Conservation (phyloP, 192 early-diverging fungal species). For the Powellomyces hirtus region DNA sequence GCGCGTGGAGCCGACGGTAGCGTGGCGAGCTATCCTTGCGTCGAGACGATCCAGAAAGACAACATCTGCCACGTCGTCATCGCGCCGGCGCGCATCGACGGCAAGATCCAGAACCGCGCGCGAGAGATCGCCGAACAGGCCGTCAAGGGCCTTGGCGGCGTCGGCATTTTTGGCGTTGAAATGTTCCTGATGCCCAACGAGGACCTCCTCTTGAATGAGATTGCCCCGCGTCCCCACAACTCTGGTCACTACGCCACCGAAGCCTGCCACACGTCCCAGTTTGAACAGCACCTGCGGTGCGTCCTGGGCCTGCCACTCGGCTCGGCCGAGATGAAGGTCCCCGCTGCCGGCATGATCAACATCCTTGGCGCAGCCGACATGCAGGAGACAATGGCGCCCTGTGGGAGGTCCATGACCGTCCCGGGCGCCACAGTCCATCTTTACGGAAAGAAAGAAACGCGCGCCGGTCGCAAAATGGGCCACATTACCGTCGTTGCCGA, state of each 20-base stretch:
- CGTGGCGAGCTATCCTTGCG: constrained; percentile 84
- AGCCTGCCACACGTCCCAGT: constrained; percentile 96
- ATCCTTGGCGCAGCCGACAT: constrained; percentile 72
- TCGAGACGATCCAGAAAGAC: constrained; percentile 96
- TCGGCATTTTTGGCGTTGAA: constrained; percentile 97
- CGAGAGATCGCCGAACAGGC: constrained; percentile 82
- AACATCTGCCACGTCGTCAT: constrained; percentile 95
- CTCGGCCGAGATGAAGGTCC: constrained; percentile 82
- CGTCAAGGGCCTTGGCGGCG: constrained; percentile 66
- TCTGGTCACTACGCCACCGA: constrained; percentile 99
- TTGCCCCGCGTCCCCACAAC: constrained; percentile 98
- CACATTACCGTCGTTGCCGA: constrained; percentile 93
- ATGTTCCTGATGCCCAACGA: constrained; percentile 92
- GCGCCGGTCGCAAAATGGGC: constrained; percentile 94
- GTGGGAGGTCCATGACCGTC: constrained; percentile 67
- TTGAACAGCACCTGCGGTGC: constrained; percentile 88
- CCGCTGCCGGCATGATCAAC: constrained; percentile 92
- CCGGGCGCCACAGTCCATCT: constrained; percentile 89
- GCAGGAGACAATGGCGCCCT: constrained; percentile 61
- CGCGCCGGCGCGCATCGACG: constrained; percentile 5
- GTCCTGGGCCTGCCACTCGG: constrained; percentile 91
- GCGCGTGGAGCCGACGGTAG: constrained; percentile 70
- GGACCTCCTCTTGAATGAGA: constrained; percentile 89
- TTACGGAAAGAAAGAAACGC: constrained; percentile 91
- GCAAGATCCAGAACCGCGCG: constrained; percentile 42